A percentile compares a stretch with the other conserved stretches of the same genome.
These are phyloP conservation scores for Naganishia liquefaciens DNA, from an alignment of 1,284 basidiomycete species.

Conservation along the genomic window DNA sequence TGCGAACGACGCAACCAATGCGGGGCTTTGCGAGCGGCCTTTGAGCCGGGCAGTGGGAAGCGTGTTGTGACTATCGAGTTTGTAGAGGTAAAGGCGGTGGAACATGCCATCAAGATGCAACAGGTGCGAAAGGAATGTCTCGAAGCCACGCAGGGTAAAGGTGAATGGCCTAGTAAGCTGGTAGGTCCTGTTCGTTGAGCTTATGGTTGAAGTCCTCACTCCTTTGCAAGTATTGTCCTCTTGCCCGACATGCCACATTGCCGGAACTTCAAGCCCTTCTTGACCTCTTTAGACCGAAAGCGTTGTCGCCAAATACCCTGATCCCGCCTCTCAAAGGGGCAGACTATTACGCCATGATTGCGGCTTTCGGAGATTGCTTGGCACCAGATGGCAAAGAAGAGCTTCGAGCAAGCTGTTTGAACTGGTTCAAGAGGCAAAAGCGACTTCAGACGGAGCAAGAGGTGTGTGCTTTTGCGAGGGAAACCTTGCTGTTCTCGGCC, in stretches of 20 bases:
- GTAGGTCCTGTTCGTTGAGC: constrained; percentile 36
- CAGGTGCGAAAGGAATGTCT: constrained; percentile 57
- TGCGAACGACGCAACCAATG: constrained; percentile 82
- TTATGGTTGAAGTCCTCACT: not conserved
- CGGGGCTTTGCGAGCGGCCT: constrained; percentile 40
- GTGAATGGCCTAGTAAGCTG: constrained; percentile 45
- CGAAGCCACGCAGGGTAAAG: constrained; percentile 40
- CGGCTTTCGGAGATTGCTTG: constrained; percentile 66
- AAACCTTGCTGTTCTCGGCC: not conserved
- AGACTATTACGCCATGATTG: constrained; percentile 69
- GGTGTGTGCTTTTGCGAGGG: constrained; percentile 11
- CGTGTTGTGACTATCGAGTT: constrained; percentile 58
- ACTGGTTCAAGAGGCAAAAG: constrained; percentile 18
- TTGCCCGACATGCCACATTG: constrained; percentile 79
- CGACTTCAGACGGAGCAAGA: not conserved
- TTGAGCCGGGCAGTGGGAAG: constrained; percentile 51
- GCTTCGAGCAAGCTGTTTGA: constrained; percentile 4
- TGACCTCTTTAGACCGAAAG: constrained; percentile 69
- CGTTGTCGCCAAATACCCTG: constrained; percentile 77
- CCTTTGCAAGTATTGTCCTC: constrained; percentile 68
- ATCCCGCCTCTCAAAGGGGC: constrained; percentile 63
- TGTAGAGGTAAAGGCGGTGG: constrained; percentile 27
- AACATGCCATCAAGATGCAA: constrained; percentile 43
- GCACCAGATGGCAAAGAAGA: constrained; percentile 42
- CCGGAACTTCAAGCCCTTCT: constrained; percentile 81